Evolutionary conservation across 2,329 filamentous ascomycete species (phyloP).

Genomic region (Nigrograna mackinnonii): DNA sequence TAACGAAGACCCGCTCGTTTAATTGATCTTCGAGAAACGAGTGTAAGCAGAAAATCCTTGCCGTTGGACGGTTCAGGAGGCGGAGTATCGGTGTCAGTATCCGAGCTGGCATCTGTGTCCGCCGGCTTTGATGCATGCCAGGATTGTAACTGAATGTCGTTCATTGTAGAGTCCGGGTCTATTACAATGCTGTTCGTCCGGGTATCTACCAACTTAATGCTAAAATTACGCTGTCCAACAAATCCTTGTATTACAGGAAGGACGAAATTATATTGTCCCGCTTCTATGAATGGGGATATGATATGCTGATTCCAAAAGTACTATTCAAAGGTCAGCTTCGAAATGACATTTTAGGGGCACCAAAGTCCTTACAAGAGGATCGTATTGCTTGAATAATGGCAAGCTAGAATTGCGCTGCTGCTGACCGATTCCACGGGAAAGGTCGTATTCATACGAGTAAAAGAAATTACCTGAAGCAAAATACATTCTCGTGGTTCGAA

Average conservation of each 20-base stretch:
- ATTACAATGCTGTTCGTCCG: slow-evolving; percentile 36
- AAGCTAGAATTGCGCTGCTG: slow-evolving; percentile 50
- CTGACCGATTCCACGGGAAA: slow-evolving; percentile 68
- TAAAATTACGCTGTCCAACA: slow-evolving; percentile 82
- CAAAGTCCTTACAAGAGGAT: slow-evolving; percentile 60
- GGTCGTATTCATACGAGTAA: slow-evolving; percentile 92
- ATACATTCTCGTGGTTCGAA: slow-evolving; percentile 81
- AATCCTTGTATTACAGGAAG: slow-evolving; percentile 93
- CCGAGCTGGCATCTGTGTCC: slow-evolving; percentile 20
- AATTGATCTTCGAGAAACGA: slow-evolving; percentile 87
- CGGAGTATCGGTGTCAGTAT: slow-evolving; percentile 11
- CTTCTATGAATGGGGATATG: slow-evolving; percentile 71
- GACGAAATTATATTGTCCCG: slow-evolving; percentile 71
- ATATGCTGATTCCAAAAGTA: slow-evolving; percentile 94
- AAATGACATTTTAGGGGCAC: background rate
- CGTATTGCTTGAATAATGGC: slow-evolving; percentile 73
- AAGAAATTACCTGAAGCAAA: slow-evolving; percentile 86
- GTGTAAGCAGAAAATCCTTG: slow-evolving; percentile 73
- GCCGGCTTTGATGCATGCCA: slow-evolving; percentile 35
- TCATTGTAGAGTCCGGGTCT: slow-evolving; percentile 32
- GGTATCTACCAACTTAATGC: slow-evolving; percentile 60
- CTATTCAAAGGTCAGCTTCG: slow-evolving; percentile 27
- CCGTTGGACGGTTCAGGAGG: slow-evolving; percentile 38
- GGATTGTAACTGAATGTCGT: slow-evolving; percentile 39
- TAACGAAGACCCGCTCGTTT: slow-evolving; percentile 89